Conservation (phyloP, 768 basidiomycete genomes). For the Fomitopsis serialis region DNA sequence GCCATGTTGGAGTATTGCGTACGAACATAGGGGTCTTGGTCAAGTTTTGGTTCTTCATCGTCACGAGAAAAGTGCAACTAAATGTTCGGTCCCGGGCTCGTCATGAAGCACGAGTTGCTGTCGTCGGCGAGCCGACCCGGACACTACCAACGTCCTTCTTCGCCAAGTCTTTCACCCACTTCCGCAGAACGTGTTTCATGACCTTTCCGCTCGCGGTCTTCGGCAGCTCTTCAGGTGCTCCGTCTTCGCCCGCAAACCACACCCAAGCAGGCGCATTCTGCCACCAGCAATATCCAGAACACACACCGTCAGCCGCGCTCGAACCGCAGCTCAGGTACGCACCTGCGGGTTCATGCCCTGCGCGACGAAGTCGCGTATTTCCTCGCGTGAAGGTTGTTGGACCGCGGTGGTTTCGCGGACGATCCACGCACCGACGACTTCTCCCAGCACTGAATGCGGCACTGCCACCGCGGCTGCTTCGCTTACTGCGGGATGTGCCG, state of each 20-base stretch:
- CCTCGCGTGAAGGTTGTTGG: constrained; percentile 30
- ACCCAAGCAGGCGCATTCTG: constrained; percentile 80
- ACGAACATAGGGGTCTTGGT: too few relatives aligned
- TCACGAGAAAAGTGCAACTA: too few relatives aligned
- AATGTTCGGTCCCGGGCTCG: too few relatives aligned
- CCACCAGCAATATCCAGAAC: not conserved
- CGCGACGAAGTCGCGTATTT: constrained; percentile 49
- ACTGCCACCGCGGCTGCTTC: constrained; percentile 76
- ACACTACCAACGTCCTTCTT: constrained; percentile 35
- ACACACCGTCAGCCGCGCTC: not conserved
- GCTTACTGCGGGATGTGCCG: constrained; percentile 46
- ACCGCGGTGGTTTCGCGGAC: constrained; percentile 36
- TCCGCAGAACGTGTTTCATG: constrained; percentile 71
- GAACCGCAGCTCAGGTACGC: constrained; percentile 9
- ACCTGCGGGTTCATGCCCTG: constrained; percentile 78
- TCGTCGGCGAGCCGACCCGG: not conserved
- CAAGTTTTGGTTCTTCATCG: too few relatives aligned
- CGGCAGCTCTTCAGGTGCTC: constrained; percentile 51
- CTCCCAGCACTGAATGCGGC: constrained; percentile 62
- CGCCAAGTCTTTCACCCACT: constrained; percentile 59
- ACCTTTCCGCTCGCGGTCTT: constrained; percentile 89
- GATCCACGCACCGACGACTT: constrained; percentile 81
- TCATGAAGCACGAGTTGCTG: not conserved
- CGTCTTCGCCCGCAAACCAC: constrained; percentile 76
- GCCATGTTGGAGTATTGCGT: too few relatives aligned